Percentiles rank a stretch among this genome's conserved stretches.
These are phyloP conservation scores for Pilobolus umbonatus DNA, from an alignment of 192 early-diverging fungal genomes.

Conservation along the genomic window DNA sequence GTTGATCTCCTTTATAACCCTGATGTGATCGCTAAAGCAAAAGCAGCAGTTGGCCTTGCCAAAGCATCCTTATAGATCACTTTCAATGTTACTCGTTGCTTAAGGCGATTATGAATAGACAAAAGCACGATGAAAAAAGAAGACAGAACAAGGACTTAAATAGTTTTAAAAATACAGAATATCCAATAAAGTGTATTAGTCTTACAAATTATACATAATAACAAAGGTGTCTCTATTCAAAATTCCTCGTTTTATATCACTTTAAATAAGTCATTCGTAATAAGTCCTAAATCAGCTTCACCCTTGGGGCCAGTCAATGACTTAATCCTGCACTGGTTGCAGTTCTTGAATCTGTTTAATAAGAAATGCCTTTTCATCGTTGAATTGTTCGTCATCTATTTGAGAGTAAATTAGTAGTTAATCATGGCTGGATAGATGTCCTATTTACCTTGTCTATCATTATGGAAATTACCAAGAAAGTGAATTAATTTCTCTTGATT, in stretches of 20 bases:
- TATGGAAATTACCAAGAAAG: conserved; percentile 90
- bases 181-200: no score
- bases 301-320: not conserved
- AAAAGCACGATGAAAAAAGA: not conserved
- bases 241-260: no score
- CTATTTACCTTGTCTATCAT: conserved; percentile 83
- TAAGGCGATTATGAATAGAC: no score
- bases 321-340: conserved; percentile 26
- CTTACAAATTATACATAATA: no score
- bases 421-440: not conserved
- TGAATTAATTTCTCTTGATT: conserved; percentile 87
- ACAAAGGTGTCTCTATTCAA: no score
- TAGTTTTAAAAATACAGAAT: no score
- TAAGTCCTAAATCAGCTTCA: no score
- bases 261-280: no score
- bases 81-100: no score
- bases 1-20: conserved; percentile 50
- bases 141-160: no score
- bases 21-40: conserved; percentile 41
- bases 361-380: conserved; percentile 96
- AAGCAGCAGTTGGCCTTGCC: conserved; percentile 45
- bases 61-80: conserved; percentile 40
- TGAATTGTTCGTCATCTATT: conserved; percentile 96
- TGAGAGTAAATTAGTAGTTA: not conserved
- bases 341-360: conserved; percentile 80